Evolutionary conservation across 148 eudicot species (phyloP), one percentile per base, ranked within the genome.

Genomic region (Mesembryanthemum crystallinum): DNA sequence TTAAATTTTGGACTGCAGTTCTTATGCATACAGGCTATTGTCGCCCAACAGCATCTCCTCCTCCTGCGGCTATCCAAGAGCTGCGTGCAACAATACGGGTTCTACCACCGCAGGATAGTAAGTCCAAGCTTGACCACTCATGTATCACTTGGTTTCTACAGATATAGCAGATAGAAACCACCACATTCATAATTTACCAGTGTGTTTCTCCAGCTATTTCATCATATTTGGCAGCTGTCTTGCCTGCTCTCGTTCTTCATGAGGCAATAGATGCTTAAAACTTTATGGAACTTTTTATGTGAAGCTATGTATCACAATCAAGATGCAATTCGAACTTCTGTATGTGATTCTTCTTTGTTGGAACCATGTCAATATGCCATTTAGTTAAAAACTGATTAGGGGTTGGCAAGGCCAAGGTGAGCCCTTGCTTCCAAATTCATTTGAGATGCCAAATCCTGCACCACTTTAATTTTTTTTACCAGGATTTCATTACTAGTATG

Each of bases 21-120:
- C 94, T 95, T 77, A 95, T 95, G 97, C 99, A 95, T 81, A 95
- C 92, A 62, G 97, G 99, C 72, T 95, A 92, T 75, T 92, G 97
- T 69, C 96, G 96, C 54, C 93, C 92, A 29, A 86, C 99, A 73
- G 92, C 97, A 60, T 84, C 96, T 77, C 87, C 99, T 79, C 97
- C 97, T 71, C 91, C 94, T 52, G 63, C 83, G 20, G 80, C 99
- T 74, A 86, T 93, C 74, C 92, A 86, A 80, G 97, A 95, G 84
- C 80, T 95, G 74, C 92, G 96, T 76, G 94, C 89, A 72, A 89
- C 93, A 30, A 82, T 95, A 79, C 83, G 97, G 79, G 90, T 95
- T 77, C 77, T 95, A 52, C 97, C 99, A 64, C 91, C 97, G 1
- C 99, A 92, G 82, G 97, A 92, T 69, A 86, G 99, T 95, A 89